phyloP scores from a whole-genome alignment of 2,329 filamentous ascomycete genomes.

The Beauveria asiatica region DNA sequence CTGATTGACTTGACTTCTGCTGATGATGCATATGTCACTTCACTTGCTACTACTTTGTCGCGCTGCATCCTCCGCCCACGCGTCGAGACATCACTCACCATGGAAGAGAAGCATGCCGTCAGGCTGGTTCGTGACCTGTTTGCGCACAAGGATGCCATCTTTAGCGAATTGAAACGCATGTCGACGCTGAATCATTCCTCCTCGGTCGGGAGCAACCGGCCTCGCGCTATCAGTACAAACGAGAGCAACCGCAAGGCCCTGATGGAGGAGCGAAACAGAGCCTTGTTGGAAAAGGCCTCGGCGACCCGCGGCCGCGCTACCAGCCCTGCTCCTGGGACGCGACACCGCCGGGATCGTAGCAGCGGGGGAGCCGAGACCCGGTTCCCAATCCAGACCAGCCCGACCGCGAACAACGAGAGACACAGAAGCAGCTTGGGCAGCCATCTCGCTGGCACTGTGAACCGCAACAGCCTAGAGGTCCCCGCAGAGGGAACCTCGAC shows the following conservation, averaged over 20 bases:
- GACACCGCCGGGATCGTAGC: slow-evolving; percentile 74
- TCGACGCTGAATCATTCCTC: slow-evolving; percentile 60
- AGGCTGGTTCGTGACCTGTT: slow-evolving; percentile 88
- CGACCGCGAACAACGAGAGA: slow-evolving; percentile 43
- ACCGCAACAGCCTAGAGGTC: slow-evolving; percentile 71
- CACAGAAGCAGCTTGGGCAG: slow-evolving; percentile 44
- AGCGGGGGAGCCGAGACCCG: slow-evolving; percentile 64
- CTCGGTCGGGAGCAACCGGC: slow-evolving; percentile 50
- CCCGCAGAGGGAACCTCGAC: slow-evolving; percentile 49
- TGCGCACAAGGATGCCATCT: slow-evolving; percentile 88
- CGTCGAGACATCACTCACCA: slow-evolving; percentile 78
- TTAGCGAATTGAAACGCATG: slow-evolving; percentile 89
- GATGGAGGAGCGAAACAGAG: slow-evolving; percentile 86
- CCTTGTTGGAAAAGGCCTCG: slow-evolving; percentile 60
- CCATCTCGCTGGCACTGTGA: slow-evolving; percentile 39
- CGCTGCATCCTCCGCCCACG: slow-evolving; percentile 84
- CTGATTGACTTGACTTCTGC: slow-evolving; percentile 94
- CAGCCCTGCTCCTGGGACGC: slow-evolving; percentile 56
- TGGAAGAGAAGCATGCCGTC: slow-evolving; percentile 91
- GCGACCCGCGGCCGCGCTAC: slow-evolving; percentile 62
- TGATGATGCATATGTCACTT: slow-evolving; percentile 73
- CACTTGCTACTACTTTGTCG: slow-evolving; percentile 66
- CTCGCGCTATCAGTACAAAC: slow-evolving; percentile 85
- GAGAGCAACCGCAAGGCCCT: slow-evolving; percentile 90
- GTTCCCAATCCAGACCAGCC: slow-evolving; percentile 72